Conservation (phyloP, 148 eudicot genomes). For the Camellia lanceoleosa region DNA sequence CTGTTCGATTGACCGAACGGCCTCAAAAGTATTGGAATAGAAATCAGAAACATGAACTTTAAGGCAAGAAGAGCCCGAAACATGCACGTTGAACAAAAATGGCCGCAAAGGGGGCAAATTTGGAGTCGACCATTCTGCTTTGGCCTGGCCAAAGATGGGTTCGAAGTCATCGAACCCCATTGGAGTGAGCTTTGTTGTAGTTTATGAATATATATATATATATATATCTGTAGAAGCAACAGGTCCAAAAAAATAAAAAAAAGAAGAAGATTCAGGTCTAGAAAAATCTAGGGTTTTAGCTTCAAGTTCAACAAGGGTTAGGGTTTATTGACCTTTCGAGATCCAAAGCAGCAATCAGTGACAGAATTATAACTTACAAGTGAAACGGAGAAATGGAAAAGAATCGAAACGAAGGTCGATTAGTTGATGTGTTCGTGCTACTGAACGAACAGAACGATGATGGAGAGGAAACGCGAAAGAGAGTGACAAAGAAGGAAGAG, state of each 20-base stretch:
- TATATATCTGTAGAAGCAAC: neutral
- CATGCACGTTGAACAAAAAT: constrained; percentile 49
- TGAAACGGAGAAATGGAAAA: too few species aligned
- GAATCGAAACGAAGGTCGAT: too few species aligned
- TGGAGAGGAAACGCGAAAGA: too few species aligned
- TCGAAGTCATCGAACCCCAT: constrained; percentile 49
- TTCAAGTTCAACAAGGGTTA: neutral
- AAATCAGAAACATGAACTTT: constrained; percentile 59
- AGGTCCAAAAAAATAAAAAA: too few species aligned
- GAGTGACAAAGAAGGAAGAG: too few species aligned
- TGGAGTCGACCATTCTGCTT: constrained; percentile 44
- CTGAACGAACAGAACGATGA: too few species aligned
- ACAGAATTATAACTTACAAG: too few species aligned
- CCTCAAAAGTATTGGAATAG: constrained; percentile 51
- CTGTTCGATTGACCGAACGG: constrained; percentile 42
- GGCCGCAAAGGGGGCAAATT: constrained; percentile 29
- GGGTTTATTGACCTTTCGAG: neutral
- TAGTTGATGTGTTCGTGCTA: too few species aligned
- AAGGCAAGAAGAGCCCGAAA: constrained; percentile 37
- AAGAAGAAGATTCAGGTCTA: neutral
- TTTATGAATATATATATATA: neutral
- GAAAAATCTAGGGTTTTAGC: neutral
- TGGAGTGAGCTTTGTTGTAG: neutral
- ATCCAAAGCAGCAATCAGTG: neutral
- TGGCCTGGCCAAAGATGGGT: constrained; percentile 60